Evolutionary conservation across 305 asterid genomes (phyloP), one percentile per base, ranked within the genome.

Genomic region (Solanum hybrid): DNA sequence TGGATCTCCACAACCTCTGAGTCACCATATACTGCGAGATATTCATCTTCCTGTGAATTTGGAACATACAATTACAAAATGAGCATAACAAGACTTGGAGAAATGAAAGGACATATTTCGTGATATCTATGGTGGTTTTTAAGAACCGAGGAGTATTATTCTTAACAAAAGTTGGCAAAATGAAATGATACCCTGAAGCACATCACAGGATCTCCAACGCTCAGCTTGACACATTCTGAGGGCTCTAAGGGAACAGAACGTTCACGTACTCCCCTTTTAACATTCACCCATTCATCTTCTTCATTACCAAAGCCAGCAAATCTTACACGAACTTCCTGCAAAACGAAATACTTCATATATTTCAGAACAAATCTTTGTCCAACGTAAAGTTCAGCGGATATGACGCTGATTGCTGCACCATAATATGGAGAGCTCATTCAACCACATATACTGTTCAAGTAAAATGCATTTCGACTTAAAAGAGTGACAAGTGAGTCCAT

Each of bases 231-330:
- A 75, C 99, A 96, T 93, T 96, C 98, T 1, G 95, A 95, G 81
- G 85, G 93, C 72, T 92, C 94, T 81, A 97, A 88, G 32, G 98
- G 98, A 90, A 97, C 90, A 9, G 99, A 97, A 32, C 98, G 97
- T 86, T 97, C 97, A 2, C 99, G 94, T 60, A 97, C 88, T 26
- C 95, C 93, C 86, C 77, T 91, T 78, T 89, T 89, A 24, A 95
- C 91, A 88, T 91, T 95, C 86, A 97, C 96, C 99, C 99, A 97
- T 89, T 96, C 98, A 89, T 96, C 99, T 90, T 96, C 96, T 31
- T 94, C 96, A 73, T 93, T 91, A 36, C 94, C 93, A 77, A 94
- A 97, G 37, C 98, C 98, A 81, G 95, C 91, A 92, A 93, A 97
- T 91, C 98, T 94, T 90, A 95, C 96, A 72, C 98, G 98, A 91